Conservation (phyloP, 108 stramenopile species). For the Cyclotella kingstonii region DNA sequence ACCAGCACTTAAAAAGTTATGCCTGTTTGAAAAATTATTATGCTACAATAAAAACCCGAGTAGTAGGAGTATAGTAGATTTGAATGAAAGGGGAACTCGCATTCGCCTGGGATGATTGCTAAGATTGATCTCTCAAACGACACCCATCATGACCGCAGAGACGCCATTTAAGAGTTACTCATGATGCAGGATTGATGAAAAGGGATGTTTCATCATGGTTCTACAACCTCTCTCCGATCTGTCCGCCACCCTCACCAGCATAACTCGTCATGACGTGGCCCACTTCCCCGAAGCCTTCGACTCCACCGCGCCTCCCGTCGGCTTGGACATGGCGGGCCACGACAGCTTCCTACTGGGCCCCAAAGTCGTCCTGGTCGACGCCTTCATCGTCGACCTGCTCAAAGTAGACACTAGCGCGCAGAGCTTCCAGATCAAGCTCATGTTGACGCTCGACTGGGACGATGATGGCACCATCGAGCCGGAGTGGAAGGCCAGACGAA, state of each 20-base stretch:
- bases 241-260: neutral
- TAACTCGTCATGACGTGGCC: neutral
- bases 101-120: too few species aligned
- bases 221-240: too few species aligned
- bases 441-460: slow-evolving; percentile 39
- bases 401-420: slow-evolving; percentile 36
- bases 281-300: slow-evolving; percentile 20
- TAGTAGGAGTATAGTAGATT: too few species aligned
- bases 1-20: too few species aligned
- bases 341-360: slow-evolving; percentile 33
- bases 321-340: slow-evolving; percentile 37
- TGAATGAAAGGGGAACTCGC: too few species aligned
- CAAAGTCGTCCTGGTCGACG: slow-evolving; percentile 30
- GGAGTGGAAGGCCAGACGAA: slow-evolving; percentile 26
- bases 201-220: neutral
- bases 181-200: neutral
- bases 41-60: too few species aligned
- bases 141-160: too few species aligned
- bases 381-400: slow-evolving; percentile 34
- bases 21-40: too few species aligned
- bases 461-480: slow-evolving; percentile 43
- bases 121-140: too few species aligned
- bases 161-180: too few species aligned
- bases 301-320: slow-evolving; percentile 14
- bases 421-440: slow-evolving; percentile 26